These are phyloP conservation scores for Rubus idaeus DNA, from an alignment of 306 rosid genomes.

Conservation along the genomic window DNA sequence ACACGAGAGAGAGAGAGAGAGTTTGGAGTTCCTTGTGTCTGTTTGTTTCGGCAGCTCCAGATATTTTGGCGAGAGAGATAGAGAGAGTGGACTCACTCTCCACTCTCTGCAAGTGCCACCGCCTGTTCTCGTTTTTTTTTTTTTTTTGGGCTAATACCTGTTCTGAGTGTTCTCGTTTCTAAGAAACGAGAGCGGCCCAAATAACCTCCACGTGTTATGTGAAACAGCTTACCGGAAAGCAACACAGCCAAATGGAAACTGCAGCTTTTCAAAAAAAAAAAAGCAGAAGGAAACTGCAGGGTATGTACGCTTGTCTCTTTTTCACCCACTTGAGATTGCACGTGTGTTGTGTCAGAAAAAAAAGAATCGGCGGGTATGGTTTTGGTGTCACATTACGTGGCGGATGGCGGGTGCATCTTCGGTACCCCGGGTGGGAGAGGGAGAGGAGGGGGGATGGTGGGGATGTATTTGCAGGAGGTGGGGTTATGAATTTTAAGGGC, in stretches of 20 bases:
- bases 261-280: too few species aligned
- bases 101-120: not conserved
- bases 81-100: not conserved
- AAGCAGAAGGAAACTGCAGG: not conserved
- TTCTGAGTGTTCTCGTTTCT: too few species aligned
- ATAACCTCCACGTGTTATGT: not conserved
- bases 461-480: too few species aligned
- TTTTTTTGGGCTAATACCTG: too few species aligned
- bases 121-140: not conserved
- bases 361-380: too few species aligned
- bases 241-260: not conserved
- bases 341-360: not conserved
- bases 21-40: not conserved
- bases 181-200: too few species aligned
- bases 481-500: too few species aligned
- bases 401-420: too few species aligned
- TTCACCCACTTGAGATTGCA: not conserved
- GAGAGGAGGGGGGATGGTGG: too few species aligned
- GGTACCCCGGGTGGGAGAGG: too few species aligned
- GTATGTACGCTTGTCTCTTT: not conserved
- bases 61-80: not conserved
- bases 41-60: not conserved
- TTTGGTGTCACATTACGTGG: not conserved
- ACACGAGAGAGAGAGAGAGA: not conserved
- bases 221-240: not conserved